Conservation (phyloP, 2,329 filamentous ascomycete genomes). For the Xylariaceae sp. region DNA sequence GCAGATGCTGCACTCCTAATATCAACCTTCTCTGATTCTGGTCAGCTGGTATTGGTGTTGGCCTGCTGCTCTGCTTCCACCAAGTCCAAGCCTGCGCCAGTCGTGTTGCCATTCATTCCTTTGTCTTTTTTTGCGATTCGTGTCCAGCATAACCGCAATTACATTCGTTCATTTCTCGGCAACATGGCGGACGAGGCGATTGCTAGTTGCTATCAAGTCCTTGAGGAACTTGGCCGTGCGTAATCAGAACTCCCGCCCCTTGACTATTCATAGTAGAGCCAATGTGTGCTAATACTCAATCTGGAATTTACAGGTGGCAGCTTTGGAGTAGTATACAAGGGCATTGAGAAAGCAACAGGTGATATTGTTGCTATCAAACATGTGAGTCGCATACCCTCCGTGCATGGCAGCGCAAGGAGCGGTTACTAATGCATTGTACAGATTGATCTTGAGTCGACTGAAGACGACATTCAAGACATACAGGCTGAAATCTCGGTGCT, state of each 20-base stretch:
- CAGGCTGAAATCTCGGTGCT: constrained; percentile 96
- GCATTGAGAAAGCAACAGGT: constrained; percentile 85
- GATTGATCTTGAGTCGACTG: constrained; percentile 98
- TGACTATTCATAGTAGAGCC: background rate
- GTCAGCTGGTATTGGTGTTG: constrained; percentile 9
- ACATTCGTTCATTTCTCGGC: constrained; percentile 7
- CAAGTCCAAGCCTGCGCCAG: constrained; percentile 12
- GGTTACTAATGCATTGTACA: constrained; percentile 41
- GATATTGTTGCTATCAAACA: constrained; percentile 97
- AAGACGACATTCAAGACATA: constrained; percentile 97
- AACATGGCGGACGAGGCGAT: constrained; percentile 66
- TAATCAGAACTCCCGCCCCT: constrained; percentile 30
- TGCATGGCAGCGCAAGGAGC: background rate
- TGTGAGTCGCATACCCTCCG: constrained; percentile 55
- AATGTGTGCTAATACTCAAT: constrained; percentile 15
- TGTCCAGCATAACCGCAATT: constrained; percentile 18
- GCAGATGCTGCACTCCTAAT: constrained; percentile 1
- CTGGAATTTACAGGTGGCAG: constrained; percentile 69
- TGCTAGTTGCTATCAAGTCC: constrained; percentile 87
- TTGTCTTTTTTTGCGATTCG: constrained; percentile 4
- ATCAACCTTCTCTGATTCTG: background rate
- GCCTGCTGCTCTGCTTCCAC: constrained; percentile 22
- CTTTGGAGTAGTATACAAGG: constrained; percentile 97
- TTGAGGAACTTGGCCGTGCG: constrained; percentile 95
- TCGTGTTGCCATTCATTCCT: constrained; percentile 11